These are phyloP conservation scores for Hanseniaspora sp. DNA, from an alignment of 1,139 yeast species.

Conservation along the genomic window DNA sequence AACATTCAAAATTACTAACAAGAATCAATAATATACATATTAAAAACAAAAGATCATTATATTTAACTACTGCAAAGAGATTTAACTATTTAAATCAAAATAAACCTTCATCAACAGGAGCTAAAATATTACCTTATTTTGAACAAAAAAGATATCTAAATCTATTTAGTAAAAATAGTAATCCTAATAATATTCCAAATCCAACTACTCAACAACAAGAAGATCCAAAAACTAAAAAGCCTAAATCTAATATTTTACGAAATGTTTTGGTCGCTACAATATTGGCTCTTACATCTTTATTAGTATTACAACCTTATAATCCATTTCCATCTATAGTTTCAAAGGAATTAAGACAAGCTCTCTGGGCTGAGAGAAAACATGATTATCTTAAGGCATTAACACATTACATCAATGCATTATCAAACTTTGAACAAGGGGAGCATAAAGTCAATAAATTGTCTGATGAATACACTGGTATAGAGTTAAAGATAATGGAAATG, in stretches of 20 bases:
- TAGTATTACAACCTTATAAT: conserved; percentile 43
- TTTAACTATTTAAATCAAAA: neutral
- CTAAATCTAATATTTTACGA: conserved; percentile 16
- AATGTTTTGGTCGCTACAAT: conserved; percentile 9
- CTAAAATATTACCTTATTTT: neutral
- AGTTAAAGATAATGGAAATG: conserved; percentile 77
- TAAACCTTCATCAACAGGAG: neutral
- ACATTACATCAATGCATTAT: conserved; percentile 48
- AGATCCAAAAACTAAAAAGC: neutral
- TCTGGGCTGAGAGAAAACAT: conserved; percentile 73
- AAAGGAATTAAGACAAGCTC: conserved; percentile 46
- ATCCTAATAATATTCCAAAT: neutral
- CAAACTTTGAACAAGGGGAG: conserved; percentile 33
- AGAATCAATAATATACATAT: neutral
- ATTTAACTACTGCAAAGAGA: neutral
- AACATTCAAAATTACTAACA: too few species aligned
- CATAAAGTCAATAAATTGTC: conserved; percentile 44
- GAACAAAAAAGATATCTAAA: neutral
- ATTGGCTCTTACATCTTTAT: conserved; percentile 5
- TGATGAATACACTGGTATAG: conserved; percentile 76
- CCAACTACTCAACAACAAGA: neutral
- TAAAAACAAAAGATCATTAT: neutral
- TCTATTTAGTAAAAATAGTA: neutral
- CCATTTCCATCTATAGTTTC: conserved; percentile 54
- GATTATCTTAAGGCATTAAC: conserved; percentile 56